Percentiles rank a stretch among this genome's conserved stretches.
Conservation (phyloP, 139 green algal species). For the Chlorella sp. region DNA sequence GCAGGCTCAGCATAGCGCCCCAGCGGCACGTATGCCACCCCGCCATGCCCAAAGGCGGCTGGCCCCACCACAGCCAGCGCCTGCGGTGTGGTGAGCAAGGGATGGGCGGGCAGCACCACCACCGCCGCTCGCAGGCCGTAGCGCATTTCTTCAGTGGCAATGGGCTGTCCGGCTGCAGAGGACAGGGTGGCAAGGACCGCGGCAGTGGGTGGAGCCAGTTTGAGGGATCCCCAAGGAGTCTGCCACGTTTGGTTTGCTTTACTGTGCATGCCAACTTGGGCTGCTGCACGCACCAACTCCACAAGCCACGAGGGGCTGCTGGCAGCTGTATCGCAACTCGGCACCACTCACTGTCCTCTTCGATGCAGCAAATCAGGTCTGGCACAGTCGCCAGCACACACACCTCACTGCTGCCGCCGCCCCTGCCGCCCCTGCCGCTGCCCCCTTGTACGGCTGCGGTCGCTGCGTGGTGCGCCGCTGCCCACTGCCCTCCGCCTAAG, state of each 20-base stretch:
- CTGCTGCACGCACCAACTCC: too few relatives aligned
- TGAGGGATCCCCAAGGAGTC: too few relatives aligned
- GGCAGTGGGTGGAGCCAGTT: too few relatives aligned
- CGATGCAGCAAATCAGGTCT: conserved; percentile 60
- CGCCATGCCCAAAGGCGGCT: conserved; percentile 40
- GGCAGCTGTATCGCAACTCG: too few relatives aligned
- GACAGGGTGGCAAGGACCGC: too few relatives aligned
- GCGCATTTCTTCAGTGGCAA: conserved; percentile 52
- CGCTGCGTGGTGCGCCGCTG: neutral
- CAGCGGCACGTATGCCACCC: conserved; percentile 30
- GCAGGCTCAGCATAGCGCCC: neutral
- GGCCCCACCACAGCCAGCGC: conserved; percentile 52
- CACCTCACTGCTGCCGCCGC: neutral
- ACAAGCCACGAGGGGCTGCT: too few relatives aligned
- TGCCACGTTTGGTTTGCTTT: too few relatives aligned
- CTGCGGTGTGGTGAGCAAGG: conserved; percentile 43
- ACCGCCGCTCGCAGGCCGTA: conserved; percentile 52
- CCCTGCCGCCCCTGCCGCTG: neutral
- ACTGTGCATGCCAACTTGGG: too few relatives aligned
- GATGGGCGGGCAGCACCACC: conserved; percentile 48
- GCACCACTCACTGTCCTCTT: conserved; percentile 29
- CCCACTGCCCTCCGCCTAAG: neutral
- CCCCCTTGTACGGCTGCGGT: neutral
- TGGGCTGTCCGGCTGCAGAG: conserved; percentile 32
- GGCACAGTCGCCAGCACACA: conserved; percentile 40